Evolutionary conservation across 352 stramenopile species (phyloP).

Genomic region (Blastocystis sp.): DNA sequence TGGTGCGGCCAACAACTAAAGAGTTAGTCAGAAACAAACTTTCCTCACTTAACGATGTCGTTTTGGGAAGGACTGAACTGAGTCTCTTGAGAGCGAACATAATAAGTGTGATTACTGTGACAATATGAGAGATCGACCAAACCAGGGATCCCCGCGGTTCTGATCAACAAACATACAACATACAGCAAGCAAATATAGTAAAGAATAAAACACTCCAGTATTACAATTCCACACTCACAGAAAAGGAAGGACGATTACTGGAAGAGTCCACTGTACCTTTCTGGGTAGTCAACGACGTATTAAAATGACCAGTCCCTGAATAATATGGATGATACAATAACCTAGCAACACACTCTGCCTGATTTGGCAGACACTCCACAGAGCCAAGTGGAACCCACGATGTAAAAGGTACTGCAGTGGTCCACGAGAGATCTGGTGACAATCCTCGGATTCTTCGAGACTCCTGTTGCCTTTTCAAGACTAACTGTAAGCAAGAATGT

Average conservation of each 20-base stretch:
- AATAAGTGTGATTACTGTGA: neutral
- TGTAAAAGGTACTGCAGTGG: no score
- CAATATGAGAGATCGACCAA: conserved; percentile 11
- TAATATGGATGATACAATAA: no score
- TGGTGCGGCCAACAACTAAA: conserved; percentile 18
- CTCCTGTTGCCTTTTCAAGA: no score
- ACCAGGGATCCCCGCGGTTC: neutral
- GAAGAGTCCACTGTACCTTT: neutral
- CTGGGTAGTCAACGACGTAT: no score
- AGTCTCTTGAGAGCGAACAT: conserved; percentile 65
- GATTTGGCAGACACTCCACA: no score
- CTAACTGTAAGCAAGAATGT: no score
- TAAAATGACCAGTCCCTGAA: no score
- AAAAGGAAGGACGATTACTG: neutral
- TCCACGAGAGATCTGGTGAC: no score
- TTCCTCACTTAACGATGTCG: neutral
- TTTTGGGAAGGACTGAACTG: neutral
- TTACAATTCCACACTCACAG: neutral
- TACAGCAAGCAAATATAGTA: neutral
- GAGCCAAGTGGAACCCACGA: no score
- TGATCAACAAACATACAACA: neutral
- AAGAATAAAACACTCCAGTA: no score
- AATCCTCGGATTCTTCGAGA: no score
- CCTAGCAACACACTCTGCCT: no score
- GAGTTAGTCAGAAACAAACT: neutral